Percentiles rank a stretch among this genome's conserved stretches.
Conservation (phyloP, 2,329 filamentous ascomycete species). For the Dendrostoma leiphaemia region DNA sequence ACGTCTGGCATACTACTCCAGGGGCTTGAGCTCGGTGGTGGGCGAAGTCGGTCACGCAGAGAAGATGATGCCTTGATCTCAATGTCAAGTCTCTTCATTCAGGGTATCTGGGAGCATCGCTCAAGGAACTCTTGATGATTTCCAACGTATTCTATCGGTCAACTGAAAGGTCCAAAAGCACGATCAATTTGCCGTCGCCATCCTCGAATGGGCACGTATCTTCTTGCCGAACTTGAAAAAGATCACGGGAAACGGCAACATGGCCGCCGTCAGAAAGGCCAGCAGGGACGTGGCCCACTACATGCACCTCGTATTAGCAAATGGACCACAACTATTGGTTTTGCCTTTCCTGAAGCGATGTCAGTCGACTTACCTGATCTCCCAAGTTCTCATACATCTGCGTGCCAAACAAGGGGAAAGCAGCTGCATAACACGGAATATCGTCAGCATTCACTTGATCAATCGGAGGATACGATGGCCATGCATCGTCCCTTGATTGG, state of each 20-base stretch:
- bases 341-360: background rate
- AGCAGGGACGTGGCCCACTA: slow-evolving; percentile 63
- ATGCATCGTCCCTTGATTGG: background rate
- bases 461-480: background rate
- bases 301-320: slow-evolving; percentile 12
- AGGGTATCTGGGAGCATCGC: slow-evolving; percentile 1
- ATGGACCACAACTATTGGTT: background rate
- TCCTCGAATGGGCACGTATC: slow-evolving; percentile 54
- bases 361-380: slow-evolving; percentile 40
- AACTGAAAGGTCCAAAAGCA: too few relatives aligned
- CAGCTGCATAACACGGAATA: slow-evolving; percentile 44
- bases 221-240: slow-evolving; percentile 61
- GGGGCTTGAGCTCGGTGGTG: background rate
- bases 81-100: background rate
- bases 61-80: background rate
- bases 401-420: slow-evolving; percentile 72
- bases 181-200: slow-evolving; percentile 37
- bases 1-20: background rate
- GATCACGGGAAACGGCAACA: slow-evolving; percentile 64
- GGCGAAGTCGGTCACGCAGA: background rate
- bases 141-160: background rate
- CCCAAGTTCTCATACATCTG: slow-evolving; percentile 71
- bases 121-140: background rate
- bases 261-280: slow-evolving; percentile 58
- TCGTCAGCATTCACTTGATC: background rate